Conservation (phyloP, 2,329 filamentous ascomycete genomes). For the Cladophialophora yegresii region DNA sequence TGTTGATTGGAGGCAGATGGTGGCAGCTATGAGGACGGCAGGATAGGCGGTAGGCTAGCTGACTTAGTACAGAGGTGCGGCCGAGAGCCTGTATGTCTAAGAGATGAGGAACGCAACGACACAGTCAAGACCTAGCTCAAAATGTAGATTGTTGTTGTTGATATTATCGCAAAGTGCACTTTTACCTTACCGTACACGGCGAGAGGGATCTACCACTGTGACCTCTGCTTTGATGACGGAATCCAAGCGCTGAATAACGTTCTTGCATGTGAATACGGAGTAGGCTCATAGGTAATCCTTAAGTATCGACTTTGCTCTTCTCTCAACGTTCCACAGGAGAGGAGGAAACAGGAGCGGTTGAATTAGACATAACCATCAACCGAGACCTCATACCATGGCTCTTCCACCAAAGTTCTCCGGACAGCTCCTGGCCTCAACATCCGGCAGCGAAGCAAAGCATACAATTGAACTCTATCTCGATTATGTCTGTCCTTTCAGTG, state of each 20-base stretch:
- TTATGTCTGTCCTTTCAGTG: constrained; percentile 81
- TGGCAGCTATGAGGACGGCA: not conserved
- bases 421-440: constrained; percentile 47
- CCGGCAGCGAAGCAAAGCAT: constrained; percentile 51
- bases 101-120: too few species aligned
- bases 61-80: too few species aligned
- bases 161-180: not conserved
- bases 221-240: constrained; percentile 16
- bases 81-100: too few species aligned
- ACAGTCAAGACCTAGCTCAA: too few species aligned
- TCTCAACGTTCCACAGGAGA: not conserved
- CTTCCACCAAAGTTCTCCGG: constrained; percentile 62
- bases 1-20: not conserved
- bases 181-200: not conserved
- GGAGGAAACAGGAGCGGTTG: not conserved
- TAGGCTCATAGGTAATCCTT: too few species aligned
- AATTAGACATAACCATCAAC: not conserved
- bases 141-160: too few species aligned
- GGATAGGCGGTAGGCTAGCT: not conserved
- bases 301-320: not conserved
- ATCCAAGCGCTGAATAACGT: constrained; percentile 17
- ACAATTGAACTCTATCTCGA: constrained; percentile 70
- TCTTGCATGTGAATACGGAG: constrained; percentile 12
- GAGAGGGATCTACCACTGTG: not conserved
- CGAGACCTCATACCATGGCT: constrained; percentile 50